Evolutionary conservation across 2,329 filamentous ascomycete species (phyloP).

Genomic region (Colletotrichum cordylinicola): DNA sequence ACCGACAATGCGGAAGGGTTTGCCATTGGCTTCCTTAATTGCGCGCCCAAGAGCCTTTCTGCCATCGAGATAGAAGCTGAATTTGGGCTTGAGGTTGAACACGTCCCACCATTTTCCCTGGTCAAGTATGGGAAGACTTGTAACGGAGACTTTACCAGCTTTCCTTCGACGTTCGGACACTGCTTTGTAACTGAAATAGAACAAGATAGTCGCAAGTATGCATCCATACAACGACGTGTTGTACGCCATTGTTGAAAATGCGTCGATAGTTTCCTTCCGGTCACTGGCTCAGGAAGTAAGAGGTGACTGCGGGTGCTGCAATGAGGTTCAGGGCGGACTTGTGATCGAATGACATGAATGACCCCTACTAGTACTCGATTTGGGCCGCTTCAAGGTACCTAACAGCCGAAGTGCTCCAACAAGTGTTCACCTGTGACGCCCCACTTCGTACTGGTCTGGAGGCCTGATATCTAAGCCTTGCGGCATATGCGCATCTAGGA

Average conservation of each 20-base stretch:
- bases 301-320: not conserved
- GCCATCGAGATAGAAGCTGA: not conserved
- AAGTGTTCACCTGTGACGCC: not conserved
- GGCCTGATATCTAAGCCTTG: not conserved
- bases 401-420: not conserved
- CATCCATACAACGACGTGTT: not conserved
- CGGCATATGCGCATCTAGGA: not conserved
- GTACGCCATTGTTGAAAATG: not conserved
- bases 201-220: not conserved
- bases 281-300: not conserved
- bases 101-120: not conserved
- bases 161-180: not conserved
- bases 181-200: not conserved
- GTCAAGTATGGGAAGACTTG: not conserved
- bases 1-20: not conserved
- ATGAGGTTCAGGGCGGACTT: not conserved
- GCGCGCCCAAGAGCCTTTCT: not conserved
- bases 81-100: not conserved
- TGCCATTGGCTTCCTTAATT: not conserved
- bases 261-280: not conserved
- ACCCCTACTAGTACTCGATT: not conserved
- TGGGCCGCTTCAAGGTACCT: not conserved
- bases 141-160: not conserved
- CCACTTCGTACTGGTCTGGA: not conserved
- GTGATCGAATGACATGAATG: not conserved